phyloP scores from a whole-genome alignment of 345 rosid species.

The Arabis hirsuta region DNA sequence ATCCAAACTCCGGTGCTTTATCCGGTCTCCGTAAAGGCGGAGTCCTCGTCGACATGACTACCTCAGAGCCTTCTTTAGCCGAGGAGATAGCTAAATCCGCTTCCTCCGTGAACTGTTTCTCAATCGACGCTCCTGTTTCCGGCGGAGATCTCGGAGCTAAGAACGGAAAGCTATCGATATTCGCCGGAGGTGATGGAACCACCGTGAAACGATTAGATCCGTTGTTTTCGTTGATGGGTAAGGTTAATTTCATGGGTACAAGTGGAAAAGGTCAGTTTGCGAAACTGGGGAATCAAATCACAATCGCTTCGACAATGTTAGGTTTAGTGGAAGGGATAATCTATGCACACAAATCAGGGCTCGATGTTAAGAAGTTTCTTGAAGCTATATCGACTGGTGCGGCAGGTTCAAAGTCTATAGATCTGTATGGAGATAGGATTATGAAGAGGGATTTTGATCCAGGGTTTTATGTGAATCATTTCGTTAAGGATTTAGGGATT shows the following conservation, averaged over 20 bases:
- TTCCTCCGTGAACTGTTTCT: conserved; percentile 52
- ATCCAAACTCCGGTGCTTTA: conserved; percentile 73
- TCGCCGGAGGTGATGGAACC: conserved; percentile 72
- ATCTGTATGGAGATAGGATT: conserved; percentile 64
- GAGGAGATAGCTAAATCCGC: conserved; percentile 69
- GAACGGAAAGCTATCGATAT: conserved; percentile 69
- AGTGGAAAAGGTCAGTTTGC: conserved; percentile 86
- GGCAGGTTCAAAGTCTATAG: conserved; percentile 78
- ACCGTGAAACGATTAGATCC: conserved; percentile 57
- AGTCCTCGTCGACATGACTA: conserved; percentile 91
- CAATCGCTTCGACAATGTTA: conserved; percentile 82
- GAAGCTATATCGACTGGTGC: conserved; percentile 72
- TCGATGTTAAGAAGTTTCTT: conserved; percentile 62
- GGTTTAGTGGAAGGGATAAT: conserved; percentile 84
- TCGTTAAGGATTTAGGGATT: conserved; percentile 88
- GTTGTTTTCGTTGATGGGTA: conserved; percentile 67
- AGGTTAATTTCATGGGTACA: conserved; percentile 77
- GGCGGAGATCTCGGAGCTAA: conserved; percentile 83
- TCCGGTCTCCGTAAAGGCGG: conserved; percentile 75
- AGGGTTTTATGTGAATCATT: conserved; percentile 84
- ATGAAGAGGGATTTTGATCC: conserved; percentile 82
- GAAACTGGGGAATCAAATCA: conserved; percentile 76
- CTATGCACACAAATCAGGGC: conserved; percentile 78
- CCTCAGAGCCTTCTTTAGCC: conserved; percentile 93
- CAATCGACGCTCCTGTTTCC: conserved; percentile 81